phyloP scores from a whole-genome alignment of 2,329 filamentous ascomycete species.

The Mycogone perniciosa region DNA sequence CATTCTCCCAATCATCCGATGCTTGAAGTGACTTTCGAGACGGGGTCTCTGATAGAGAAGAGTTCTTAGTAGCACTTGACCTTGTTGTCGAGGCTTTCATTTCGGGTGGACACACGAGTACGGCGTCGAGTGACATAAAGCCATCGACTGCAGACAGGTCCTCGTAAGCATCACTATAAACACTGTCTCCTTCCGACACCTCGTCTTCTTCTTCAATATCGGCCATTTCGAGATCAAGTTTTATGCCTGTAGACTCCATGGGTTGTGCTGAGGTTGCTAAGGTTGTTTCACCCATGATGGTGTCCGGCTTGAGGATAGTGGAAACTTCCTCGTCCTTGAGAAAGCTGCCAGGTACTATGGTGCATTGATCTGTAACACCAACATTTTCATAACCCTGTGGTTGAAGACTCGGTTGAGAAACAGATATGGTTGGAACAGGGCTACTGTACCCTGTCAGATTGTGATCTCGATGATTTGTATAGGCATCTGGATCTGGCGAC shows the following conservation, averaged over 20 bases:
- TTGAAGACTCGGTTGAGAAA: slow-evolving; percentile 39
- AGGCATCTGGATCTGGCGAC: too few relatives aligned
- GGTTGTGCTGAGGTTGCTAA: slow-evolving; percentile 12
- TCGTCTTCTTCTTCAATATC: slow-evolving; percentile 37
- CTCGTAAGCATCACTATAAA: slow-evolving; percentile 74
- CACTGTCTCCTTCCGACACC: slow-evolving; percentile 45
- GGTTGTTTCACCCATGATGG: not conserved
- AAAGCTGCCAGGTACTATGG: slow-evolving; percentile 53
- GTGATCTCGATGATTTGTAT: too few relatives aligned
- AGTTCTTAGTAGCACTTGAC: not conserved
- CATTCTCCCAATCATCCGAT: slow-evolving; percentile 56
- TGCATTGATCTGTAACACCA: not conserved
- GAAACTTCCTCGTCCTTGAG: slow-evolving; percentile 34
- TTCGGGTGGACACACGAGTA: slow-evolving; percentile 52
- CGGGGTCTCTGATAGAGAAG: not conserved
- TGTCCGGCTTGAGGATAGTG: not conserved
- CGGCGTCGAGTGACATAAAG: slow-evolving; percentile 67
- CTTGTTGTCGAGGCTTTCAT: not conserved
- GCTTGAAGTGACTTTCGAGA: slow-evolving; percentile 6
- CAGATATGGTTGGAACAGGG: slow-evolving; percentile 37
- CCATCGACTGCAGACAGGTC: slow-evolving; percentile 62
- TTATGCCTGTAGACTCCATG: slow-evolving; percentile 15
- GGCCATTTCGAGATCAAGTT: slow-evolving; percentile 23
- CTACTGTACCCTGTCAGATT: too few relatives aligned
- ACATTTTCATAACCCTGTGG: slow-evolving; percentile 11